Evolutionary conservation across 1,284 basidiomycete genomes (phyloP), one percentile per base, ranked within the genome.

Genomic region (Mrakiaceae sp.): DNA sequence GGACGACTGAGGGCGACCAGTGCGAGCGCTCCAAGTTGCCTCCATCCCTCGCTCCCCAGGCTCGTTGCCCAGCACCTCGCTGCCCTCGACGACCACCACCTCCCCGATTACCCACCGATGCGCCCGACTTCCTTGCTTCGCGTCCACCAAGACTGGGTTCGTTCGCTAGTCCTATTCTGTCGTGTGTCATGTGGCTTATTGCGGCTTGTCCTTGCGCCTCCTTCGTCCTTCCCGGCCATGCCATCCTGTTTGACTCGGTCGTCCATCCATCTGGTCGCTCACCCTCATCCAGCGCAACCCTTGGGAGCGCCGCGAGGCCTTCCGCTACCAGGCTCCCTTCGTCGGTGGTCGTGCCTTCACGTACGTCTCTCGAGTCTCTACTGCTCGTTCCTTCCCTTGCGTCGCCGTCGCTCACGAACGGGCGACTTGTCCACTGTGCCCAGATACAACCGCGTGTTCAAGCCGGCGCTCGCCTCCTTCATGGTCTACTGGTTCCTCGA

Each of bases 241-340:
- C 27, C 27, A 27, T 27, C 27, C 27, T 27, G 27, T 27, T 27
- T 27, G 27, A 27, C 27, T 27, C 27, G 27, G 27, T 27, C 27
- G 27, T 27, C 27, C 27, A 27, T 27, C 27, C 27, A 27, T 27
- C 27, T 27, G 27, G 27, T 27, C 27, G 27, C 27, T 27, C 27
- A 27, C 27, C 27, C 27, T 27, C 27, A 27, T 27, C 27, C 27
- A 27, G 27, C 60, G 60, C 8, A 52, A 49, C 6, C 62, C 62
- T 12, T 63, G 62, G 62, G 62, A 63, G 62, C 27, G 62, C 7
- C 39, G 62, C 14, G 47, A 63, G 7, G 55, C 62, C 10, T 63
- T 54, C 55, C 39, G 62, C 12, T 63, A 57, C 27, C 62, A 63
- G 16, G 47, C 39, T 52, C 62, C 62, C 12, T 63, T 44, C 56